phyloP scores from a whole-genome alignment of 768 basidiomycete genomes.

The Xerocomus potaroensis region DNA sequence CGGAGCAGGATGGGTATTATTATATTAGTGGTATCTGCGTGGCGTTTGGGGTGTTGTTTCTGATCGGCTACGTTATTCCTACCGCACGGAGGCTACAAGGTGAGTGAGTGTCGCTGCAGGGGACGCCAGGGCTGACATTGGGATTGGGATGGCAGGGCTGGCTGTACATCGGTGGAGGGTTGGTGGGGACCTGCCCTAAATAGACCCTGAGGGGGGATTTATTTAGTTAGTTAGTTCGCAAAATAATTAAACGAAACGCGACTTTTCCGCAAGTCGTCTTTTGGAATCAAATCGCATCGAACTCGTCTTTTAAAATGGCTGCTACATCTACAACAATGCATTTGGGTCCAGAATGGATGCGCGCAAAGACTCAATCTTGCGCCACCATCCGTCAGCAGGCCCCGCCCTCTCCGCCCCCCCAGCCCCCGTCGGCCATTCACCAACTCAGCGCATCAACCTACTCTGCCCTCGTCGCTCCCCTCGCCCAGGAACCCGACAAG shows the following conservation, averaged over 20 bases:
- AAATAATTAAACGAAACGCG: too few relatives aligned
- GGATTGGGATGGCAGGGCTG: slow-evolving; percentile 51
- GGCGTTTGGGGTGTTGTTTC: slow-evolving; percentile 63
- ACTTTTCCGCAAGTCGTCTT: slow-evolving; percentile 25
- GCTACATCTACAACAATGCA: slow-evolving; percentile 69
- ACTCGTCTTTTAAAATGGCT: slow-evolving; percentile 41
- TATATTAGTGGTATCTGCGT: slow-evolving; percentile 78
- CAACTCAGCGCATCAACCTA: slow-evolving; percentile 65
- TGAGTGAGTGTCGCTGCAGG: slow-evolving; percentile 33
- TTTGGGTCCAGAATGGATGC: slow-evolving; percentile 93
- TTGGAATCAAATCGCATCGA: slow-evolving; percentile 11
- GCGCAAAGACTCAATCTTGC: slow-evolving; percentile 59
- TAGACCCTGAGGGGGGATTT: slow-evolving; percentile 1
- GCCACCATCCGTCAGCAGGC: slow-evolving; percentile 48
- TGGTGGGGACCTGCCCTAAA: slow-evolving; percentile 33
- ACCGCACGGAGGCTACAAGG: slow-evolving; percentile 84
- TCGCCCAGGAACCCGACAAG: slow-evolving; percentile 50
- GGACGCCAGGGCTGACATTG: too few relatives aligned
- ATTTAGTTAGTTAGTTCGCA: too few relatives aligned
- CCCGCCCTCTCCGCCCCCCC: slow-evolving; percentile 59
- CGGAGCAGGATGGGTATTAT: slow-evolving; percentile 90
- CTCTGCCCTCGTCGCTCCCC: slow-evolving; percentile 49
- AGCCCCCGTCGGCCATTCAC: slow-evolving; percentile 36
- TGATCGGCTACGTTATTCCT: slow-evolving; percentile 77
- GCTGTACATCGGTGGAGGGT: slow-evolving; percentile 72